Percentiles rank a stretch among this genome's conserved stretches.
Conservation (phyloP, 2,329 filamentous ascomycete genomes). For the Arthroderma uncinatum region DNA sequence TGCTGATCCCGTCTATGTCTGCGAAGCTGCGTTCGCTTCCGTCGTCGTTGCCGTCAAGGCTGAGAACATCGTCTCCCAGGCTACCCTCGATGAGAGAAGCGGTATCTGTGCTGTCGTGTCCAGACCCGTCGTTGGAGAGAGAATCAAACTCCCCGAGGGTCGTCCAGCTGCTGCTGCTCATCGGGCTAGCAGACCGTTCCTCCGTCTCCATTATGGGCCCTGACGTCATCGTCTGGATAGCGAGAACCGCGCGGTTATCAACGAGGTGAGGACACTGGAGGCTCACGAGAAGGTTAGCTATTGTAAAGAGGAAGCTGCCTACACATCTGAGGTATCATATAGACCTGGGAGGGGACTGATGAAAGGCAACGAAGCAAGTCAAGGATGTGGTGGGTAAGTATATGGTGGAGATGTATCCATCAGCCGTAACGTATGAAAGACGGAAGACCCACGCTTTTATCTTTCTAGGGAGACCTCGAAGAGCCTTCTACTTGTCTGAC, state of each 20-base stretch:
- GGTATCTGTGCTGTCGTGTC: slow-evolving; percentile 35
- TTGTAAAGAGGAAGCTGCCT: background rate
- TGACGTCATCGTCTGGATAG: slow-evolving; percentile 12
- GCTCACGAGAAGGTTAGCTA: background rate
- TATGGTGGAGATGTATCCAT: background rate
- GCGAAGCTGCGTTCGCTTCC: slow-evolving; percentile 25
- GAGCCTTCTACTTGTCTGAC: background rate
- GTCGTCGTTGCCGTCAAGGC: slow-evolving; percentile 30
- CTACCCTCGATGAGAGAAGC: slow-evolving; percentile 35
- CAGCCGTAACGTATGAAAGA: background rate
- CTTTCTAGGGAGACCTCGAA: background rate
- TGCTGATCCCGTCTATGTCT: background rate
- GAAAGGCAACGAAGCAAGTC: background rate
- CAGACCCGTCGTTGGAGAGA: slow-evolving; percentile 36
- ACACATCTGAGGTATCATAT: too few relatives aligned
- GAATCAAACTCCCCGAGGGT: slow-evolving; percentile 35
- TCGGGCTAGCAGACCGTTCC: slow-evolving; percentile 22
- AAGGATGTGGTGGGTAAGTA: background rate
- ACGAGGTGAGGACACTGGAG: background rate
- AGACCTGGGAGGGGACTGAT: background rate
- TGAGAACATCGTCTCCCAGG: slow-evolving; percentile 35
- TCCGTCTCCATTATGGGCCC: slow-evolving; percentile 22
- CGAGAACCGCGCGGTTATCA: background rate
- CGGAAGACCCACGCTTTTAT: background rate
- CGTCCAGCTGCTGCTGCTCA: slow-evolving; percentile 37